These are phyloP conservation scores for Trapa bicornis DNA, from an alignment of 345 rosid genomes.

Conservation along the genomic window DNA sequence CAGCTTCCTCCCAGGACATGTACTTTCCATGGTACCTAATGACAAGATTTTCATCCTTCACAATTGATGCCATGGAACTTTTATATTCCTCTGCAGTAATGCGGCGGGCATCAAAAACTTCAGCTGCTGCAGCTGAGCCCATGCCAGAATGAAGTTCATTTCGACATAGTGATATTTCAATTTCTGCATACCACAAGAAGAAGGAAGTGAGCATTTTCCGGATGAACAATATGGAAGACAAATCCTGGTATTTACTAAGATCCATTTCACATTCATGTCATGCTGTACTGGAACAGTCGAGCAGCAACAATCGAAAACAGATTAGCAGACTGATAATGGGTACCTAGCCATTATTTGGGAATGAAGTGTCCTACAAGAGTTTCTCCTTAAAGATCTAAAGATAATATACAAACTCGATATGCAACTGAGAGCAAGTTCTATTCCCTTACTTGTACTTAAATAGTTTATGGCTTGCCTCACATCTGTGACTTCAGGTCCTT, in stretches of 20 bases:
- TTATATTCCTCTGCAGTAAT: slow-evolving; percentile 54
- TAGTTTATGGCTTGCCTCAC: slow-evolving; percentile 17
- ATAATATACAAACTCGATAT: background rate
- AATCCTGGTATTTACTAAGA: background rate
- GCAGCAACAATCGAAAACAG: background rate
- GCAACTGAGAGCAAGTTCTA: slow-evolving; percentile 5
- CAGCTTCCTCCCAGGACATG: slow-evolving; percentile 75
- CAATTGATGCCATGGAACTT: slow-evolving; percentile 38
- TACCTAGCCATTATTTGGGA: background rate
- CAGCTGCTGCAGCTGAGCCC: slow-evolving; percentile 69
- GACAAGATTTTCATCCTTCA: slow-evolving; percentile 56
- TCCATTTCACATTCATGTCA: background rate
- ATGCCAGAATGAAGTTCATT: slow-evolving; percentile 59
- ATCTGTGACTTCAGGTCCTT: slow-evolving; percentile 22
- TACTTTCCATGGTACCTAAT: slow-evolving; percentile 45
- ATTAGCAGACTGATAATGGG: background rate
- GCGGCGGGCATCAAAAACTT: slow-evolving; percentile 51
- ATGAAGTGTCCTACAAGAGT: background rate
- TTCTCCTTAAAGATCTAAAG: background rate
- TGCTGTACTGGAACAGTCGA: background rate
- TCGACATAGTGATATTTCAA: slow-evolving; percentile 79
- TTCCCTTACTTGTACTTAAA: slow-evolving; percentile 29
- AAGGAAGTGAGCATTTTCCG: slow-evolving; percentile 12
- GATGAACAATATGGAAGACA: slow-evolving; percentile 5
- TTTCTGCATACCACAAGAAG: slow-evolving; percentile 30